Evolutionary conservation across 345 rosid genomes (phyloP), one percentile per base, ranked within the genome.

Genomic region (Pugionium cornutum): DNA sequence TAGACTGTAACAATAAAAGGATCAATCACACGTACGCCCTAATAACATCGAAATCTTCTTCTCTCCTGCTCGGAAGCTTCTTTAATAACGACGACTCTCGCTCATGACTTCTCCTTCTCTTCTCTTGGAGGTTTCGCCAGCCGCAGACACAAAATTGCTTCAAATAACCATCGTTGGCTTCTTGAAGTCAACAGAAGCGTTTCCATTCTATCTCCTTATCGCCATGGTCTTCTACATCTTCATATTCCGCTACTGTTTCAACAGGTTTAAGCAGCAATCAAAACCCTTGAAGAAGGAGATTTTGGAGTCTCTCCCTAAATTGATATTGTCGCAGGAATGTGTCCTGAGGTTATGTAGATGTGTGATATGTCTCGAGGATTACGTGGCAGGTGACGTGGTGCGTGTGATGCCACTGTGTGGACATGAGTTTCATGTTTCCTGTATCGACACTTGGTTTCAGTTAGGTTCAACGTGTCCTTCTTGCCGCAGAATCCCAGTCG

Each of bases 401-500:
- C 78, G 86, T 1, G 39, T 76, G 58, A 62, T 85, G 64, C 91
- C 86, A 5, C 69, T 41, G 43, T 85, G 88, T 51, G 64, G 82
- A 18, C 91, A 85, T 30, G 49, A 75, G 30, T 85, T 83, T 62
- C 87, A 83, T 26, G 80, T 75, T 41, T 26, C 72, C 9, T 85
- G 90, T 61, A 70, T 85, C 7, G 86, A 81, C 55, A 26, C 37
- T 53, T 85, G 90, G 87, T 73, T 85, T 51, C 39, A 36, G 42
- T 76, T 79, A 11, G 80, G 79, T 31, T 53, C 62, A 2, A 78
- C 60, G 37, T 85, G 84, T 31, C 90, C 91, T 3, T 39, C 77
- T 40, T 81, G 87, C 54, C 74, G 87, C 34, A 10, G 18, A 18
- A 18, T 18, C 0, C 18, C 18, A 18, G 18, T 18, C 18, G 18